Base-by-base conservation (phyloP, 331 rosid species). In the Quercus tomentella region DNA sequence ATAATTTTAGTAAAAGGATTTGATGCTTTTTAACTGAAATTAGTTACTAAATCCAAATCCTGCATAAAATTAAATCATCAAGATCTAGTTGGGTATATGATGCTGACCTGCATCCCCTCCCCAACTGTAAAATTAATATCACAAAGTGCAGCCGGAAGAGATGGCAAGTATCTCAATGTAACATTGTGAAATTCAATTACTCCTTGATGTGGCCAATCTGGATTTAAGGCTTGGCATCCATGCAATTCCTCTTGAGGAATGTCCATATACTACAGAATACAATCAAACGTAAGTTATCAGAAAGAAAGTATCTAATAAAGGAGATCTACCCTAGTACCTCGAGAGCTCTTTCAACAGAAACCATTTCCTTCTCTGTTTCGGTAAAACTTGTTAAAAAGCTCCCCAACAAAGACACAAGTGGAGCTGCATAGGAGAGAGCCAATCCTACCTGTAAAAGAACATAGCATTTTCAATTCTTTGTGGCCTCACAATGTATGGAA, bases 341-440 rank as follows among this genome's bases (percentile, higher is more conserved):
- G 67, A 95, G 97, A 35, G 90, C 86, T 90, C 97, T 86, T 89
- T 95, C 99, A 81, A 95, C 83, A 43, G 97, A 91, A 89, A 95
- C 99, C 99, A 95, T 93, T 84, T 95, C 99, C 83, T 95, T 95
- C 83, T 95, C 99, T 68, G 97, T 95, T 91, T 95, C 99, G 52
- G 97, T 90, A 84, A 93, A 93, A 80, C 99, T 95, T 71, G 96
- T 87, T 76, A 95, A 84, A 78, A 95, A 95, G 83, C 92, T 91
- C 45, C 99, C 94, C 85, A 93, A 67, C 84, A 88, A 77, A 70
- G 97, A 86, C 56, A 95, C 97, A 70, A 91, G 88, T 16, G 99
- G 99, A 74, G 99, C 92, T 26, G 99, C 96, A 22, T 91, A 93
- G 14, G 98, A 95, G 82, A 95, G 97, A 66, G 97, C 97, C 87